Percentiles rank a stretch among this genome's conserved stretches.
These are phyloP conservation scores for Arbutus unedo DNA, from an alignment of 148 eudicot species.

Conservation along the genomic window DNA sequence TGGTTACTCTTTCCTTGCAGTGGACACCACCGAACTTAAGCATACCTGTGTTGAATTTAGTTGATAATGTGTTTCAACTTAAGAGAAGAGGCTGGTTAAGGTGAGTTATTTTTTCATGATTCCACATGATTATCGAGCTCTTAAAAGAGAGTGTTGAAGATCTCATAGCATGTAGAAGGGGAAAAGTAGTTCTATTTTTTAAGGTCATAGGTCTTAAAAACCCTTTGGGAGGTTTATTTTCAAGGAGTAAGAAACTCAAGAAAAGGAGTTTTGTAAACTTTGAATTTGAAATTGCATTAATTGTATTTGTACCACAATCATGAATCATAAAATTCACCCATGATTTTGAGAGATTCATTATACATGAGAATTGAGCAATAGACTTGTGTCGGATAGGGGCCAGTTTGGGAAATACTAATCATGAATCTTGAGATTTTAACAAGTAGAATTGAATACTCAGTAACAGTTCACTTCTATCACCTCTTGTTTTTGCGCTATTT, in stretches of 20 bases:
- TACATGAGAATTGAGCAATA: not conserved
- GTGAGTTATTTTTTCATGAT: slow-evolving; percentile 32
- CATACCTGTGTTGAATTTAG: slow-evolving; percentile 84
- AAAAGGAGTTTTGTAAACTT: not conserved
- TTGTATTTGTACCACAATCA: not conserved
- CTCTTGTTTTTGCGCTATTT: not conserved
- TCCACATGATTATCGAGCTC: not conserved
- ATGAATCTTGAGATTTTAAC: not conserved
- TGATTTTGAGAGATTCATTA: not conserved
- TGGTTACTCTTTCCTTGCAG: slow-evolving; percentile 46
- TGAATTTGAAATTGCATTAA: not conserved
- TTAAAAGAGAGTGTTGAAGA: not conserved
- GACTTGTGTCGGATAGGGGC: not conserved
- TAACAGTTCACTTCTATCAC: not conserved
- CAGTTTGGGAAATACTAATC: not conserved
- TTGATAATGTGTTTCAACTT: slow-evolving; percentile 92
- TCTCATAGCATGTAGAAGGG: not conserved
- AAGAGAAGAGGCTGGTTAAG: slow-evolving; percentile 98
- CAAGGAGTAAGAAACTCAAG: not conserved
- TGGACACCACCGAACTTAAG: slow-evolving; percentile 95
- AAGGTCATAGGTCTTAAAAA: not conserved
- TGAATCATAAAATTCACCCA: not conserved
- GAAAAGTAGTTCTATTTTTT: not conserved
- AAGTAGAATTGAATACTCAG: not conserved
- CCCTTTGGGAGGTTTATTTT: not conserved